phyloP scores from a whole-genome alignment of 345 rosid species.

The Citrus trifoliata region DNA sequence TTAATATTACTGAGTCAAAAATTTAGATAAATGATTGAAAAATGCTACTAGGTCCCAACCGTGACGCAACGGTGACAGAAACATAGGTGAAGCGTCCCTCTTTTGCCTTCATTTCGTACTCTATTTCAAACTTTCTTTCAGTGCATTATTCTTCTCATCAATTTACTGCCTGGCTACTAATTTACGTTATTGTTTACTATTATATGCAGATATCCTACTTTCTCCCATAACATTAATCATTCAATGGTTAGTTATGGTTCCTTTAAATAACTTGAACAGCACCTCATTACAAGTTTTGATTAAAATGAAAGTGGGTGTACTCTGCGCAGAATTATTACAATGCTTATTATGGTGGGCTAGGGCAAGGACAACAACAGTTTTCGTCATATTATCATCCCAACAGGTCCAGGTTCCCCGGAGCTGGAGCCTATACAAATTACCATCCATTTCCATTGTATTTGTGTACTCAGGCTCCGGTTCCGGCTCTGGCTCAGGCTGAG shows the following conservation, averaged over 20 bases:
- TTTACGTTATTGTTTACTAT: not conserved
- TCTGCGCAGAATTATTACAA: slow-evolving; percentile 46
- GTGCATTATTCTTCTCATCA: not conserved
- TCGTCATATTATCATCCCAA: slow-evolving; percentile 28
- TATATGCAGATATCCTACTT: slow-evolving; percentile 26
- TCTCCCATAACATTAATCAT: slow-evolving; percentile 11
- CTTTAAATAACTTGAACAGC: no score
- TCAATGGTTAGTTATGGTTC: slow-evolving; percentile 19
- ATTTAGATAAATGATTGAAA: not conserved
- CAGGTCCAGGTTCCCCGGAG: not conserved
- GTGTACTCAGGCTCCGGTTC: no score
- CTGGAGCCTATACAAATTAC: slow-evolving; percentile 2
- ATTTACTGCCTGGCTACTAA: not conserved
- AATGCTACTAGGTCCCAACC: no score
- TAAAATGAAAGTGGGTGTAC: not conserved
- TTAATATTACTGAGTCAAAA: not conserved
- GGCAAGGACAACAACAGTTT: slow-evolving; percentile 23
- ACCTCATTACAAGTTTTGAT: no score
- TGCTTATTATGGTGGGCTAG: slow-evolving; percentile 26
- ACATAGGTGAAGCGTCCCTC: no score
- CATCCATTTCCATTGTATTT: not conserved
- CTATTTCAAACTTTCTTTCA: no score
- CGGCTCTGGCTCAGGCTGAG: not conserved
- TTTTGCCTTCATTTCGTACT: no score
- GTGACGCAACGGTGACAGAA: no score